phyloP scores from a whole-genome alignment of 1,284 basidiomycete genomes.

The Ustilago trichophora region DNA sequence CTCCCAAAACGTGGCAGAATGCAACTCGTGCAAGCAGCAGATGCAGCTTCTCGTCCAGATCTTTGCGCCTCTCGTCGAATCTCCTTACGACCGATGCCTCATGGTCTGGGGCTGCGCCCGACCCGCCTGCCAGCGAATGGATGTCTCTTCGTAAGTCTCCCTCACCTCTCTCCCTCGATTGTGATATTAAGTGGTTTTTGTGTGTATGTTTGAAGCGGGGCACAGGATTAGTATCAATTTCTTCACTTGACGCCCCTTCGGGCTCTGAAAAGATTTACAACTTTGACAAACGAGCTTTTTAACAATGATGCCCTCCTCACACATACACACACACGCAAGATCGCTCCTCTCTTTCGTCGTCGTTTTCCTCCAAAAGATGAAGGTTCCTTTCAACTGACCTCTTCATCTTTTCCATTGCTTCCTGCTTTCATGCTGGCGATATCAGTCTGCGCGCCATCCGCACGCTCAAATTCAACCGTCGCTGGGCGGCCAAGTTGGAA shows the following conservation, averaged over 20 bases:
- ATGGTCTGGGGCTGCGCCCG: conserved; percentile 64
- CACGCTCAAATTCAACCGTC: conserved; percentile 58
- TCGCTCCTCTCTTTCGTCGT: too few species aligned
- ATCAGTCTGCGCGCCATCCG: too few species aligned
- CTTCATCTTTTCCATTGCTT: too few species aligned
- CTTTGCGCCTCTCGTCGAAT: conserved; percentile 64
- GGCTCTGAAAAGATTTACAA: conserved; percentile 58
- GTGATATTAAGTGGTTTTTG: neutral
- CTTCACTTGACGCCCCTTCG: conserved; percentile 65
- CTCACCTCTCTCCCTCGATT: too few species aligned
- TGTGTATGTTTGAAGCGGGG: conserved; percentile 1
- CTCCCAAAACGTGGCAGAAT: conserved; percentile 35
- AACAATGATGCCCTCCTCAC: conserved; percentile 65
- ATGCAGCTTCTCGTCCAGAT: conserved; percentile 66
- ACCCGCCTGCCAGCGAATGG: conserved; percentile 55
- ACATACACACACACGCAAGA: too few species aligned
- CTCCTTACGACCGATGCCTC: conserved; percentile 60
- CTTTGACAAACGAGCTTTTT: conserved; percentile 67
- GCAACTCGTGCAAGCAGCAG: conserved; percentile 49
- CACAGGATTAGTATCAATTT: conserved; percentile 66
- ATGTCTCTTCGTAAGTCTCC: conserved; percentile 52
- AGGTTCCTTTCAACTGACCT: too few species aligned
- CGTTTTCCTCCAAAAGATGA: too few species aligned
- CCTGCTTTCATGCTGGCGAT: too few species aligned
- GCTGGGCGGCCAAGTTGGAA: conserved; percentile 65